phyloP scores from a whole-genome alignment of 1,139 yeast species.

The Sugiyamaella xylanicola region DNA sequence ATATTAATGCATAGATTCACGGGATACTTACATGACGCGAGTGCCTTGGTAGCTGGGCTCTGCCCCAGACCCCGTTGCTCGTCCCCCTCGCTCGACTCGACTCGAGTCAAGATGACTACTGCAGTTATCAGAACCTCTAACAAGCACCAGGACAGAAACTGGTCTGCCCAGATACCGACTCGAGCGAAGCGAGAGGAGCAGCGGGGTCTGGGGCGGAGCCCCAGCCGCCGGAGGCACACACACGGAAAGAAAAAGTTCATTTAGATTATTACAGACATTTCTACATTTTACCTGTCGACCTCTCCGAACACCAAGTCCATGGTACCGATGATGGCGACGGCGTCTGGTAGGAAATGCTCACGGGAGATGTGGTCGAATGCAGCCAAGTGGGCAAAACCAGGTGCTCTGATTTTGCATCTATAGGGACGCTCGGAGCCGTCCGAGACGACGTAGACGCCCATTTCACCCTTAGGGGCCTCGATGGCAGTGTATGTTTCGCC shows the following conservation, averaged over 20 bases:
- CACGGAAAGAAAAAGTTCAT: not conserved
- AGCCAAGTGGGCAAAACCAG: constrained; percentile 88
- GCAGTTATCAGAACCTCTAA: no score
- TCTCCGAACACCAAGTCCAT: constrained; percentile 96
- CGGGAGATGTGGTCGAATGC: constrained; percentile 85
- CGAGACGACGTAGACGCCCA: constrained; percentile 87
- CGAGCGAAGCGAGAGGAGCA: no score
- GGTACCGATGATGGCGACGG: constrained; percentile 92
- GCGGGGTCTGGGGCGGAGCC: not conserved
- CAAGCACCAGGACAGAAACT: no score
- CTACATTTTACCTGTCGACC: constrained; percentile 67
- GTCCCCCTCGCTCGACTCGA: not conserved
- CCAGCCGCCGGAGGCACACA: constrained; percentile 10
- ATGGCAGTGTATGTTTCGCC: constrained; percentile 92
- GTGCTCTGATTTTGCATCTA: constrained; percentile 91
- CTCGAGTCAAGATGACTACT: no score
- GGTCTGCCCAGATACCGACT: no score
- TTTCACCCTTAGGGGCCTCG: constrained; percentile 95
- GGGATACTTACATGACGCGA: not conserved
- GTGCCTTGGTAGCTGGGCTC: constrained; percentile 1
- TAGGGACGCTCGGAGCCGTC: constrained; percentile 92
- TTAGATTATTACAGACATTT: constrained; percentile 6
- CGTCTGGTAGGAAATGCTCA: constrained; percentile 88
- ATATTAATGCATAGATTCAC: constrained; percentile 14
- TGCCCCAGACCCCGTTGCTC: not conserved